These are phyloP conservation scores for Apostasia shenzhenica DNA, from an alignment of 106 monocot species.

Conservation along the genomic window DNA sequence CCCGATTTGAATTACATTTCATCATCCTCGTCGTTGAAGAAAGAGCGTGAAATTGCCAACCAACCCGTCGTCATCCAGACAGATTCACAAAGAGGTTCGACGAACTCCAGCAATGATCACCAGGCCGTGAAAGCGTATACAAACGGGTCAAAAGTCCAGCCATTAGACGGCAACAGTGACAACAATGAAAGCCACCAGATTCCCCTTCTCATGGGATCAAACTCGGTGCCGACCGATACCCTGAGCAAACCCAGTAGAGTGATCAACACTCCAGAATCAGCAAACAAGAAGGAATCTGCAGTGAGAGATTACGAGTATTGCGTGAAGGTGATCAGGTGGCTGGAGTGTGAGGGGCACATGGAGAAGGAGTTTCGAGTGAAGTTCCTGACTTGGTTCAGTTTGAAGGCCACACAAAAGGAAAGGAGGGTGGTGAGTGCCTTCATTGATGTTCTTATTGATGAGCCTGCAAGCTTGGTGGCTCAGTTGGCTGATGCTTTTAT, in stretches of 20 bases:
- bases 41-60: conserved; percentile 15
- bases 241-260: conserved; percentile 39
- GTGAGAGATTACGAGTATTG: conserved; percentile 83
- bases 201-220: conserved; percentile 28
- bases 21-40: conserved; percentile 10
- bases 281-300: conserved; percentile 25
- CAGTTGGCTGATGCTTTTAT: conserved; percentile 76
- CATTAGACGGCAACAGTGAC: conserved; percentile 24
- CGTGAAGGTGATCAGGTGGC: conserved; percentile 82
- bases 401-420: conserved; percentile 70
- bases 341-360: conserved; percentile 85
- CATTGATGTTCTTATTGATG: conserved; percentile 70
- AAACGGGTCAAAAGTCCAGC: conserved; percentile 5
- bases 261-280: conserved; percentile 19
- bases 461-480: conserved; percentile 63
- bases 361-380: conserved; percentile 80
- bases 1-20: conserved; percentile 19
- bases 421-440: conserved; percentile 74
- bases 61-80: conserved; percentile 21
- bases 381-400: conserved; percentile 90
- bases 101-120: conserved; percentile 55
- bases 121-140: conserved; percentile 11
- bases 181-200: conserved; percentile 23
- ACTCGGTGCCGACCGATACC: conserved; percentile 30
- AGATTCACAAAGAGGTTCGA: conserved; percentile 66